phyloP scores from a whole-genome alignment of 2,329 filamentous ascomycete genomes.

The Trematosphaeria pertusa region DNA sequence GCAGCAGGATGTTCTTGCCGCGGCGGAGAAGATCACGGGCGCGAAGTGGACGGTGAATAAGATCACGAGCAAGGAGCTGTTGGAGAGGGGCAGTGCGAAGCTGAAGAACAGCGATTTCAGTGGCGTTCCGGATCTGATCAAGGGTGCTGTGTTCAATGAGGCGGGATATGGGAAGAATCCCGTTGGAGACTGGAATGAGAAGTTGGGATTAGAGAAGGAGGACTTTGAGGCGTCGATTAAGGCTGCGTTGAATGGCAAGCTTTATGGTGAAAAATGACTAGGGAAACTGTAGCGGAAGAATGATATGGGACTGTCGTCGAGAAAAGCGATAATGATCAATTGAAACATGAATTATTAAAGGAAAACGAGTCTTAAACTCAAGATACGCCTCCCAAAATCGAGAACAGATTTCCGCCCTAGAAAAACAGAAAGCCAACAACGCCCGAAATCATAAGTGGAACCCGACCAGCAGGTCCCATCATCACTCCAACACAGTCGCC shows the following conservation, averaged over 20 bases:
- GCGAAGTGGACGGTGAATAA: slow-evolving; percentile 58
- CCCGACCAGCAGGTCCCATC: too few species aligned
- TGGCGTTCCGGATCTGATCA: slow-evolving; percentile 29
- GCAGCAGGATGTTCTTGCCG: slow-evolving; percentile 63
- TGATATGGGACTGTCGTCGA: too few species aligned
- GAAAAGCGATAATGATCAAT: too few species aligned
- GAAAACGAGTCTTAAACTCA: too few species aligned
- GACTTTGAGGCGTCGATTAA: slow-evolving; percentile 47
- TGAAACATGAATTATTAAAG: too few species aligned
- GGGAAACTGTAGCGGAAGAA: too few species aligned
- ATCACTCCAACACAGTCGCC: neutral
- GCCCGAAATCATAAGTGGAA: too few species aligned
- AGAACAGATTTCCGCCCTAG: too few species aligned
- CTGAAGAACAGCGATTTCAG: slow-evolving; percentile 45
- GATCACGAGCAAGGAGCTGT: slow-evolving; percentile 40
- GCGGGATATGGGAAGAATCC: slow-evolving; percentile 31
- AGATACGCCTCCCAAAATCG: too few species aligned
- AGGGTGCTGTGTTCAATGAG: slow-evolving; percentile 22
- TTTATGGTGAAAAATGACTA: slow-evolving; percentile 17
- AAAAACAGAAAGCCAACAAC: too few species aligned
- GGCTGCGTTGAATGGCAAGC: slow-evolving; percentile 33
- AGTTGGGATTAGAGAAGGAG: slow-evolving; percentile 51
- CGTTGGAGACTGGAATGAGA: slow-evolving; percentile 47
- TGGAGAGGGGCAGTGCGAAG: slow-evolving; percentile 42
- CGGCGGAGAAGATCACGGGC: slow-evolving; percentile 61